Evolutionary conservation across 495 filamentous ascomycete genomes (phyloP).

Genomic region (Parathielavia appendiculata): DNA sequence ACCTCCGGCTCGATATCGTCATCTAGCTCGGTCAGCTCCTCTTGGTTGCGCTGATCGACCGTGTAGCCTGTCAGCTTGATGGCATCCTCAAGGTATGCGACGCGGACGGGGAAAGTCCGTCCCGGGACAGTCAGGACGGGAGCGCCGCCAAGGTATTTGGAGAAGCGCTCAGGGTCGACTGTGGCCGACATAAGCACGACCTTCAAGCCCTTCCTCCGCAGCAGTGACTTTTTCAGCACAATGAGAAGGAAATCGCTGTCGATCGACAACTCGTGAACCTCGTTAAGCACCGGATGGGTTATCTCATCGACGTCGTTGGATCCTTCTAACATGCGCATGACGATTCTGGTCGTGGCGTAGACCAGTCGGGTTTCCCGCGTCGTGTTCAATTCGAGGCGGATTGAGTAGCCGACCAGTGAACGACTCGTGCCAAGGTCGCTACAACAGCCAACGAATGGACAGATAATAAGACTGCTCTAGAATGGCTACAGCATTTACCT

Average conservation of each 20-base stretch:
- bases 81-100: slow-evolving; percentile 86
- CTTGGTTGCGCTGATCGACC: slow-evolving; percentile 46
- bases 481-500: too few species aligned
- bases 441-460: too few species aligned
- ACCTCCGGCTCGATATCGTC: slow-evolving; percentile 52
- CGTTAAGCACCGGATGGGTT: slow-evolving; percentile 88
- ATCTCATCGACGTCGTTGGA: slow-evolving; percentile 79
- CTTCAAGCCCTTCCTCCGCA: slow-evolving; percentile 62
- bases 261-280: slow-evolving; percentile 91
- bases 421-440: slow-evolving; percentile 75
- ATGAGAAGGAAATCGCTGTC: slow-evolving; percentile 94
- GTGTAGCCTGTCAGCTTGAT: slow-evolving; percentile 73
- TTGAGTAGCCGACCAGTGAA: slow-evolving; percentile 89
- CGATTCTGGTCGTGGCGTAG: slow-evolving; percentile 84
- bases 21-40: slow-evolving; percentile 48
- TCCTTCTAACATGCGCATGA: slow-evolving; percentile 92
- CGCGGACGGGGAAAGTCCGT: slow-evolving; percentile 84
- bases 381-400: slow-evolving; percentile 84
- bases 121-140: slow-evolving; percentile 86
- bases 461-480: too few species aligned
- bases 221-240: slow-evolving; percentile 74
- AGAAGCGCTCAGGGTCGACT: slow-evolving; percentile 85
- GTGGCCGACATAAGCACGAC: slow-evolving; percentile 96
- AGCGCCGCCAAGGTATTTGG: slow-evolving; percentile 75
- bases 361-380: slow-evolving; percentile 73